Evolutionary conservation across 208 protist genomes (phyloP).

Genomic region (Acanthamoeba castellanii): DNA sequence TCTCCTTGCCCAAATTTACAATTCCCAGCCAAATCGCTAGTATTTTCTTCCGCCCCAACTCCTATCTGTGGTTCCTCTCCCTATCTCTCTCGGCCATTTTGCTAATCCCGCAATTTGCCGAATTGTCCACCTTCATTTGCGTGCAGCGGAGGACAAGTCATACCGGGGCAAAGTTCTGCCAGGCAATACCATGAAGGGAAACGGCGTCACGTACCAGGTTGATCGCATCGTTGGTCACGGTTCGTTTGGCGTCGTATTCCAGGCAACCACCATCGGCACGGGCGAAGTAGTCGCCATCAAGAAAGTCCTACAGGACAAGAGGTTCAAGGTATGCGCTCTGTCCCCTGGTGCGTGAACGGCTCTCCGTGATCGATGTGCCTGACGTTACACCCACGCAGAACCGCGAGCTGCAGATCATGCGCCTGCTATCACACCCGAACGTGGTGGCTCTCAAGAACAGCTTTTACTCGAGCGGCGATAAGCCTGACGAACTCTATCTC

Average conservation of each 20-base stretch:
- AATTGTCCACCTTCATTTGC: background rate
- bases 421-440: slow-evolving; percentile 94
- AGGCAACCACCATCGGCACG: slow-evolving; percentile 91
- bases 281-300: slow-evolving; percentile 97
- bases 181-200: slow-evolving; percentile 25
- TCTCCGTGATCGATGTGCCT: background rate
- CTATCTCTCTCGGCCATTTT: background rate
- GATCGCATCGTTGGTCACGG: slow-evolving; percentile 96
- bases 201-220: slow-evolving; percentile 88
- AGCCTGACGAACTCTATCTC: slow-evolving; percentile 96
- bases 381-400: slow-evolving; percentile 88
- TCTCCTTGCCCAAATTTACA: no score
- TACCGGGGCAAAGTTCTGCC: slow-evolving; percentile 24
- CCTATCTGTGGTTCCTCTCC: background rate
- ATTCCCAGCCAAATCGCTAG: no score
- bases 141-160: background rate
- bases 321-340: slow-evolving; percentile 92
- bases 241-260: slow-evolving; percentile 97
- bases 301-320: slow-evolving; percentile 96
- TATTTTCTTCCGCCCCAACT: background rate
- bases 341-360: background rate
- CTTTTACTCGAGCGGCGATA: slow-evolving; percentile 96
- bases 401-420: slow-evolving; percentile 98
- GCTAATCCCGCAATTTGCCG: no score
- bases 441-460: slow-evolving; percentile 96